Conservation (phyloP, 495 filamentous ascomycete species). For the Baudoinia panamericana region DNA sequence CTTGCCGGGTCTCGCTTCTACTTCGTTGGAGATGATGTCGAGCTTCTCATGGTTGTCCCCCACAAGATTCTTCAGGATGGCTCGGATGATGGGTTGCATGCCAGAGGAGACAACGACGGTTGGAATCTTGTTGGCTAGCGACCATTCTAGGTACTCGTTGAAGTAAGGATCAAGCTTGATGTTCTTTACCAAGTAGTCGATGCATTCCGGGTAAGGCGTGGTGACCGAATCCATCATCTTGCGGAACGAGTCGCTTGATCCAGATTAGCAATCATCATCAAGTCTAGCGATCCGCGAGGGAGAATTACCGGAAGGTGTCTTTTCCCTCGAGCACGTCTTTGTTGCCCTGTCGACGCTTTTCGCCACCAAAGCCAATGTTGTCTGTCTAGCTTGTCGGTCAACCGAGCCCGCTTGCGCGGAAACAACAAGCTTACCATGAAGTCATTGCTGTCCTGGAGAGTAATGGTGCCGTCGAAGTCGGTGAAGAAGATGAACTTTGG, state of each 20-base stretch:
- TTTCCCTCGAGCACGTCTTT: slow-evolving; percentile 53
- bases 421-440: slow-evolving; percentile 43
- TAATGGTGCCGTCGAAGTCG: slow-evolving; percentile 95
- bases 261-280: neutral
- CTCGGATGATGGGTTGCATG: slow-evolving; percentile 83
- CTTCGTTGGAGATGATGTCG: slow-evolving; percentile 75
- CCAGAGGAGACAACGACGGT: slow-evolving; percentile 82
- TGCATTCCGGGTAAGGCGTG: slow-evolving; percentile 67
- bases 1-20: slow-evolving; percentile 52
- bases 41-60: slow-evolving; percentile 61
- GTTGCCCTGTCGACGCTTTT: slow-evolving; percentile 52
- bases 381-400: slow-evolving; percentile 49
- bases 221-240: slow-evolving; percentile 76
- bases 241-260: slow-evolving; percentile 70
- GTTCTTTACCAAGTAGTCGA: slow-evolving; percentile 58
- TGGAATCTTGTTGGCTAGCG: slow-evolving; percentile 65
- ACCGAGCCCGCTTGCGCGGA: slow-evolving; percentile 1
- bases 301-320: slow-evolving; percentile 63
- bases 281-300: slow-evolving; percentile 7
- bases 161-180: slow-evolving; percentile 82
- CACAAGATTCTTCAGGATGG: slow-evolving; percentile 62
- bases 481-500: slow-evolving; percentile 86
- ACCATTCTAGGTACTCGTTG: slow-evolving; percentile 73
- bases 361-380: slow-evolving; percentile 68
- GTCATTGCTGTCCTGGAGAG: slow-evolving; percentile 84